A percentile compares a stretch with the other conserved stretches of the same genome.
phyloP scores from a whole-genome alignment of 139 green algal genomes.

The Picochlorum sp. region DNA sequence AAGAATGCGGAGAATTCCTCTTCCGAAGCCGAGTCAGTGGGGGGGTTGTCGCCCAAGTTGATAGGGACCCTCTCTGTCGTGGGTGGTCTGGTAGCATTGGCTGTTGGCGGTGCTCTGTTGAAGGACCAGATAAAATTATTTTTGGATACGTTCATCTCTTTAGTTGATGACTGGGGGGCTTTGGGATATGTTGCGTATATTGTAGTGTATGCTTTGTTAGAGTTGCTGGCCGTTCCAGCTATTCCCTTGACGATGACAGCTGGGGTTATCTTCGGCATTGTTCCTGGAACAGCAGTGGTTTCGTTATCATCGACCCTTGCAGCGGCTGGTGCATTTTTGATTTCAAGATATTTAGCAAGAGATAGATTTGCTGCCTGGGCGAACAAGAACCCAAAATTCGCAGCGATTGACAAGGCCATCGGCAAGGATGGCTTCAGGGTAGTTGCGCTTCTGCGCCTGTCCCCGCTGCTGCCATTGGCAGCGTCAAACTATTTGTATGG shows the following conservation, averaged over 20 bases:
- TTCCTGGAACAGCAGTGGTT: slow-evolving; percentile 62
- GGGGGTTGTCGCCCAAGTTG: neutral
- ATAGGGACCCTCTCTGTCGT: slow-evolving; percentile 29
- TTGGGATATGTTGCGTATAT: slow-evolving; percentile 62
- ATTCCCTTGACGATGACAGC: slow-evolving; percentile 88
- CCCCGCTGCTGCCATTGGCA: slow-evolving; percentile 83
- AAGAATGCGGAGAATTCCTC: no score
- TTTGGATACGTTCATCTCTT: slow-evolving; percentile 17
- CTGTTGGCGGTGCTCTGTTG: slow-evolving; percentile 41
- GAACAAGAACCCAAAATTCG: slow-evolving; percentile 54
- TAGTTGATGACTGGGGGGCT: slow-evolving; percentile 59
- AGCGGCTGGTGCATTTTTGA: slow-evolving; percentile 81
- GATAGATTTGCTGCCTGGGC: slow-evolving; percentile 54
- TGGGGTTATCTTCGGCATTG: slow-evolving; percentile 75
- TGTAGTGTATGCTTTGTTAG: slow-evolving; percentile 27
- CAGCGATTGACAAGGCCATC: slow-evolving; percentile 86
- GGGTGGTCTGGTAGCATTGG: slow-evolving; percentile 34
- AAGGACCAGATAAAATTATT: slow-evolving; percentile 45
- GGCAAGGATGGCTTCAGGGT: slow-evolving; percentile 80
- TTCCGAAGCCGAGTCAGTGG: neutral
- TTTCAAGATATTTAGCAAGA: slow-evolving; percentile 78
- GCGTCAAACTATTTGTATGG: slow-evolving; percentile 88
- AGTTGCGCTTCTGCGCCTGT: slow-evolving; percentile 83
- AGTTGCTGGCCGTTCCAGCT: slow-evolving; percentile 51
- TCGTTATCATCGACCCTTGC: slow-evolving; percentile 65